phyloP scores from a whole-genome alignment of 768 basidiomycete species.

The Boletus subparvulus region DNA sequence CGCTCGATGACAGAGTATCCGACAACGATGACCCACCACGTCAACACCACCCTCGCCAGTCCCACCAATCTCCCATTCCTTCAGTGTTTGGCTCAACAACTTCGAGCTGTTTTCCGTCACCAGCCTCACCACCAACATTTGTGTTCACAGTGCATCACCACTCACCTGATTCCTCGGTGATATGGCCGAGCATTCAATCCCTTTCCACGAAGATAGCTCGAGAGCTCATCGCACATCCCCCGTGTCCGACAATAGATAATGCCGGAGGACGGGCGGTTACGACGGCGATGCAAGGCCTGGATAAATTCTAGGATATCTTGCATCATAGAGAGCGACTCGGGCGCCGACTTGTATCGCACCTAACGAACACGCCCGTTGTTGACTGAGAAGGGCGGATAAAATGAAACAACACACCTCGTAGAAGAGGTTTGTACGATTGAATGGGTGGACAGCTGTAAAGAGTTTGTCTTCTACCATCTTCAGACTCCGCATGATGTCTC shows the following conservation, averaged over 20 bases:
- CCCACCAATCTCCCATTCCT: slow-evolving; percentile 61
- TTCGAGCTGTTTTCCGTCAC: slow-evolving; percentile 35
- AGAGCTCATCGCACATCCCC: slow-evolving; percentile 64
- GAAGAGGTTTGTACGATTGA: slow-evolving; percentile 76
- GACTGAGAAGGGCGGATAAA: neutral
- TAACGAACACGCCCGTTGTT: slow-evolving; percentile 21
- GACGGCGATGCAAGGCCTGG: slow-evolving; percentile 54
- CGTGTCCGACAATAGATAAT: slow-evolving; percentile 78
- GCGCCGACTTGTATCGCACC: slow-evolving; percentile 64
- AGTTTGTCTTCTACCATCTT: slow-evolving; percentile 56
- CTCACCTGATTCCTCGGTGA: slow-evolving; percentile 67
- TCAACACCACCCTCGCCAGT: slow-evolving; percentile 55
- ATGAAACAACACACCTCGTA: slow-evolving; percentile 58
- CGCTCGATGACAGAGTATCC: neutral
- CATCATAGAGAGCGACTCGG: slow-evolving; percentile 55
- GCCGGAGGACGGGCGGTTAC: slow-evolving; percentile 61
- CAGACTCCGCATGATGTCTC: slow-evolving; percentile 68
- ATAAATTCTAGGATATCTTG: slow-evolving; percentile 68
- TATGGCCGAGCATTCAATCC: slow-evolving; percentile 71
- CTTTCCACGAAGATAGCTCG: slow-evolving; percentile 59
- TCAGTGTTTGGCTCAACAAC: slow-evolving; percentile 51
- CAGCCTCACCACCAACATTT: neutral
- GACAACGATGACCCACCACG: slow-evolving; percentile 45
- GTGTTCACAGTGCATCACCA: neutral
- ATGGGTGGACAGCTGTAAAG: slow-evolving; percentile 69